Base-by-base conservation (phyloP, 768 basidiomycete genomes). In the Hericium coralloides region DNA sequence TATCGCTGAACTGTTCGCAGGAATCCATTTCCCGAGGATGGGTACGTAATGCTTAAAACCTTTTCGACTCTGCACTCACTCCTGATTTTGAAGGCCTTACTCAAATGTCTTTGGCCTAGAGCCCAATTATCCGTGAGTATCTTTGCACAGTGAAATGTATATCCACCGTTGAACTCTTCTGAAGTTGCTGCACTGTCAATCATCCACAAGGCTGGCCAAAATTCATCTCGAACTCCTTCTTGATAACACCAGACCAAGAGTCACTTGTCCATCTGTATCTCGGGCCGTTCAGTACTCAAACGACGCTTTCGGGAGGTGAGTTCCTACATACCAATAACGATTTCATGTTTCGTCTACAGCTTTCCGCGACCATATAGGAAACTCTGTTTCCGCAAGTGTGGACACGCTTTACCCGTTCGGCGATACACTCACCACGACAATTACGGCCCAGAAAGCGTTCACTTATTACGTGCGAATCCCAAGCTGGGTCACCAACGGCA, bases 121-220 rank as follows among this genome's bases (percentile, higher is more conserved):
- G 18, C 43, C 43, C 15, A 45, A 45, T 20, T 45, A 45, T 20
- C 43, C 43, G 43, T 45, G 20, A 45, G 15, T 45, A 2, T 15
- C 17, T 17, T 15, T 7, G n/a, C 6, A 45, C 20, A 20, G n/a
- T 45, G 9, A 9, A 45, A 45, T 20, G 8, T 20, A 17, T n/a
- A 3, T 3, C 15, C 38, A 43, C 17, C 59, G 4, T 20, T 45
- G 20, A 45, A 10, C 12, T 45, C 15, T 10, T 45, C 9, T 3
- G 2, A 48, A 76, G 75, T 1, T 79, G 78, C 58, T 79, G 79
- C 66, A 79, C 78, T 1, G 79, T 80, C 52, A 79, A 80, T 57
- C 74, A 76, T 57, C 79, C 79, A 22, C 79, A 81, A 63, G 78
- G 76, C 26, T 79, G 76, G 75, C 79, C 79, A 1, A 81, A 80